Evolutionary conservation across 257 asterid genomes (phyloP).

Genomic region (Plantago elongata): DNA sequence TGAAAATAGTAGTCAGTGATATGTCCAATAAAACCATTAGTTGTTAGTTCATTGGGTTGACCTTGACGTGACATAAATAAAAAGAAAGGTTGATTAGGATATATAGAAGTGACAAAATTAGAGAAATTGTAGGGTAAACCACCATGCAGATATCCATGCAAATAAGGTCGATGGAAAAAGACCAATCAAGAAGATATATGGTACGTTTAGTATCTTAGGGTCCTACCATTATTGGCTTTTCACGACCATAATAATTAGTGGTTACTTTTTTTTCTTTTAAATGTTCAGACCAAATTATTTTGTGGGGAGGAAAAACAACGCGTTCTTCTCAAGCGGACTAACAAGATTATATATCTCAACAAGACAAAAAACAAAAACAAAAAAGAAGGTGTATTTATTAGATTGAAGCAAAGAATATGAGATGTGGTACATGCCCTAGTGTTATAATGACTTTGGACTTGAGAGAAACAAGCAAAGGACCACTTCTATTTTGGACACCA

Average conservation of each 20-base stretch:
- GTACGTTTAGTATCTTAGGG: slow-evolving; percentile 30
- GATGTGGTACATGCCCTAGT: no score
- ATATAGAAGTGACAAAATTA: no score
- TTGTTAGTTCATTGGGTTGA: slow-evolving; percentile 6
- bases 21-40: background rate
- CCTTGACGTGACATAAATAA: background rate
- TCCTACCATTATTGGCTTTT: slow-evolving; percentile 29
- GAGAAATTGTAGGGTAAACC: background rate
- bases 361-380: no score
- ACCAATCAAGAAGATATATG: background rate
- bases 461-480: no score
- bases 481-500: no score
- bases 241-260: slow-evolving; percentile 36
- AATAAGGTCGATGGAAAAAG: background rate
- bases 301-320: slow-evolving; percentile 40
- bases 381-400: no score
- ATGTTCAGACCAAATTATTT: slow-evolving; percentile 17
- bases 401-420: no score
- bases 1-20: background rate
- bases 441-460: no score
- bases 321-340: slow-evolving; percentile 47
- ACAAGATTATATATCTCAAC: no score
- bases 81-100: no score
- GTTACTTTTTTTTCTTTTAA: slow-evolving; percentile 10
- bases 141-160: background rate